Percentiles rank a stretch among this genome's conserved stretches.
Conservation (phyloP, 768 basidiomycete species). For the Lactarius akahatsu region DNA sequence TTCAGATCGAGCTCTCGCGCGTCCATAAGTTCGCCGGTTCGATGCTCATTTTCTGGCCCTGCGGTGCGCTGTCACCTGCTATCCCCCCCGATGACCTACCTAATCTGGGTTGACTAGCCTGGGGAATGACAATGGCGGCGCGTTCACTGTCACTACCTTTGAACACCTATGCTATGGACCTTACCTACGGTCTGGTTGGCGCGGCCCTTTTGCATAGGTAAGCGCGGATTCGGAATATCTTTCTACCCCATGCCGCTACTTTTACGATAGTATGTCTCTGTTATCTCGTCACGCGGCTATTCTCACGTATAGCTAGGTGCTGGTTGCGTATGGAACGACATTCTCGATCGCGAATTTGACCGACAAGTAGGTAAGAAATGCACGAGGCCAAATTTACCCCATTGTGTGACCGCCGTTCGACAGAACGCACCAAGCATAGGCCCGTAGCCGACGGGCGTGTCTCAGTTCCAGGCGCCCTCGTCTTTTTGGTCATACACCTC, state of each 20-base stretch:
- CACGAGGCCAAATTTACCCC: background rate
- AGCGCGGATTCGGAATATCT: background rate
- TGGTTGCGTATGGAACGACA: slow-evolving; percentile 26
- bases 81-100: background rate
- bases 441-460: slow-evolving; percentile 29
- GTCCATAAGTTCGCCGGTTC: slow-evolving; percentile 33
- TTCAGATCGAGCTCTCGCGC: slow-evolving; percentile 28
- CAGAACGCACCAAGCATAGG: slow-evolving; percentile 31
- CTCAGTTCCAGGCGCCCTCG: slow-evolving; percentile 26
- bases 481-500: slow-evolving; percentile 26
- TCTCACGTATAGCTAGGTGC: slow-evolving; percentile 4
- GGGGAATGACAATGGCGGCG: slow-evolving; percentile 30
- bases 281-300: background rate
- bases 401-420: background rate
- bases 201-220: slow-evolving; percentile 14
- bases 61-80: slow-evolving; percentile 8
- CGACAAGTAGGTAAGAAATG: slow-evolving; percentile 25
- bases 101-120: slow-evolving; percentile 20
- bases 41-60: slow-evolving; percentile 32
- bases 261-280: slow-evolving; percentile 6
- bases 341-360: slow-evolving; percentile 25
- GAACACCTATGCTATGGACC: background rate
- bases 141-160: slow-evolving; percentile 24
- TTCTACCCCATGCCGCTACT: background rate
- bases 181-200: slow-evolving; percentile 12